A percentile compares a stretch with the other conserved stretches of the same genome.
phyloP scores from a whole-genome alignment of 306 rosid species.

The Cucurbita ficifolia region DNA sequence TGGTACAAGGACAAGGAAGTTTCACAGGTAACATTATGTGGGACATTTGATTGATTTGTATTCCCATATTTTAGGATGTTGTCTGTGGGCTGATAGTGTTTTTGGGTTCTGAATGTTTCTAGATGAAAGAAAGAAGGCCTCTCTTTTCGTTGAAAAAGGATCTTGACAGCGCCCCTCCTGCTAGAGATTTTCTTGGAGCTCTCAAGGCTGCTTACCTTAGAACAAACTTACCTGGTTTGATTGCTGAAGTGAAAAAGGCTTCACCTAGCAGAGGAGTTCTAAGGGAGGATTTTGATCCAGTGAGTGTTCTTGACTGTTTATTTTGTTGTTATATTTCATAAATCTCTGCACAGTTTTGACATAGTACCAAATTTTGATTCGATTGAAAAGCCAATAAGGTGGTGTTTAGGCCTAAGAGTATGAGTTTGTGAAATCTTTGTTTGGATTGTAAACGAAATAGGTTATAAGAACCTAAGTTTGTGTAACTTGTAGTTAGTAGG shows the following conservation, averaged over 20 bases:
- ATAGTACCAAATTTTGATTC: neutral
- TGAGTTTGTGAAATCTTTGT: neutral
- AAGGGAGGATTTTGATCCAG: conserved; percentile 92
- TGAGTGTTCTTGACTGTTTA: conserved; percentile 9
- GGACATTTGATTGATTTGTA: neutral
- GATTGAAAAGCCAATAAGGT: neutral
- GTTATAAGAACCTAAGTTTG: neutral
- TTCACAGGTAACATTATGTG: conserved; percentile 25
- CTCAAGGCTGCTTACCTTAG: conserved; percentile 51
- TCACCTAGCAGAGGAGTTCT: conserved; percentile 93
- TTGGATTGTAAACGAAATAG: neutral
- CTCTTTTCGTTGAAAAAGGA: conserved; percentile 41
- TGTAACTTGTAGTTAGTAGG: neutral
- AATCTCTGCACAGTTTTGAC: neutral
- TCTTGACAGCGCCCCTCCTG: conserved; percentile 50
- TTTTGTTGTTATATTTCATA: neutral
- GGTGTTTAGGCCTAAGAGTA: neutral
- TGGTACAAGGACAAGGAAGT: conserved; percentile 86
- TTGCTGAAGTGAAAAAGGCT: conserved; percentile 98
- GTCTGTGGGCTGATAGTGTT: neutral
- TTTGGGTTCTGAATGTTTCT: conserved; percentile 9
- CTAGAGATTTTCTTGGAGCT: conserved; percentile 79
- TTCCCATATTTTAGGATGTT: conserved; percentile 3
- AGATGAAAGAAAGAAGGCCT: conserved; percentile 62
- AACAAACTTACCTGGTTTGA: conserved; percentile 83